Evolutionary conservation across 2,329 filamentous ascomycete genomes (phyloP).

Genomic region (Teratosphaeria epicoccoides): DNA sequence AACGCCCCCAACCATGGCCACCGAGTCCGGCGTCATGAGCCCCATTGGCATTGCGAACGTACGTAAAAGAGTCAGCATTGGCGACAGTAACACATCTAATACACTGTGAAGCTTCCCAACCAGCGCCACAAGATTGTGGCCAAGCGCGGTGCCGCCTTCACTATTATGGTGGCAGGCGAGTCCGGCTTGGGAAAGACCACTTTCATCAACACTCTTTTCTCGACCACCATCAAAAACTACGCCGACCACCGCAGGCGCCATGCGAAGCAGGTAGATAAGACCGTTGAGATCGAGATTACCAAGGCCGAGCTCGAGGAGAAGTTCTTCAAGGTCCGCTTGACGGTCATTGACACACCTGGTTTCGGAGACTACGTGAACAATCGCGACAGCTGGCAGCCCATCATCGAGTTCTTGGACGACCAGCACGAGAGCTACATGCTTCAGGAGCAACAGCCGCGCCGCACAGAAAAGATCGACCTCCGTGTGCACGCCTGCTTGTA

Average conservation of each 20-base stretch:
- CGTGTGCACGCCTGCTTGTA: constrained; percentile 97
- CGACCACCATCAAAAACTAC: constrained; percentile 99
- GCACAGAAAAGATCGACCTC: constrained; percentile 97
- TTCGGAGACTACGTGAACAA: constrained; percentile 99
- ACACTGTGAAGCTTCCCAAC: constrained; percentile 49
- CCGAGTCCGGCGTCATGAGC: not conserved
- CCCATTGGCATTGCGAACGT: constrained; percentile 68
- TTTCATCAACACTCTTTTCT: constrained; percentile 99
- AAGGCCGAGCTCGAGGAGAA: constrained; percentile 99
- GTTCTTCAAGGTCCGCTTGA: constrained; percentile 99
- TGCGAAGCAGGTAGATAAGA: constrained; percentile 99
- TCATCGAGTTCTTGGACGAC: constrained; percentile 99
- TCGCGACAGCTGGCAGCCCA: constrained; percentile 99
- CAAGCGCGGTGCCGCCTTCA: constrained; percentile 91
- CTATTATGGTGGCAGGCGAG: constrained; percentile 99
- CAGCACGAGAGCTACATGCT: constrained; percentile 99
- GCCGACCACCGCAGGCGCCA: constrained; percentile 99
- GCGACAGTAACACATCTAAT: constrained; percentile 24
- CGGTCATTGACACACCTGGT: constrained; percentile 96
- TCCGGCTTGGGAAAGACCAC: constrained; percentile 98
- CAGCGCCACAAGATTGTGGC: constrained; percentile 65
- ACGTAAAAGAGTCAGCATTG: constrained; percentile 28
- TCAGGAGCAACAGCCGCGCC: constrained; percentile 97
- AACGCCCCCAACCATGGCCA: not conserved
- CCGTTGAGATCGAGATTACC: constrained; percentile 98